phyloP scores from a whole-genome alignment of 139 green algal species.

The Eudorina sp. region DNA sequence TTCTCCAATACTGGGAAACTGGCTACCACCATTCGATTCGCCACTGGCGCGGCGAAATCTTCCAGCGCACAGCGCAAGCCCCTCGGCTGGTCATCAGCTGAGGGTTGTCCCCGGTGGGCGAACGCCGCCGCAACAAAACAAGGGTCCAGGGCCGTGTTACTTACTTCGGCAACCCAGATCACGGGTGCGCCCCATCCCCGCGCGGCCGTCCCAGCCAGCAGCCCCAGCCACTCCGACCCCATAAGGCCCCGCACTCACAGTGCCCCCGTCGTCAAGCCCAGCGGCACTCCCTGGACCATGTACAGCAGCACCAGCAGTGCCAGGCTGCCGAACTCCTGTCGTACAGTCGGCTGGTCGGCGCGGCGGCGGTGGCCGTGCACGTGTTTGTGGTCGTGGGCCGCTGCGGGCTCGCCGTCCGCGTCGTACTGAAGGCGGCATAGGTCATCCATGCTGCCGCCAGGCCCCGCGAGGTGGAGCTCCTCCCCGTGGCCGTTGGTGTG shows the following conservation, averaged over 20 bases:
- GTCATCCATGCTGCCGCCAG: conserved; percentile 7
- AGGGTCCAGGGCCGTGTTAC: not conserved
- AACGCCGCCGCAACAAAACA: not conserved
- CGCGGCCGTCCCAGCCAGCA: too few relatives aligned
- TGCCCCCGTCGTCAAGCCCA: conserved; percentile 88
- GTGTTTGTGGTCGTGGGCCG: not conserved
- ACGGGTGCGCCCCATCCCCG: too few relatives aligned
- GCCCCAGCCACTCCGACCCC: not conserved
- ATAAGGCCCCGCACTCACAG: conserved; percentile 74
- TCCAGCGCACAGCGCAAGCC: too few relatives aligned
- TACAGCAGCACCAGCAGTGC: conserved; percentile 90
- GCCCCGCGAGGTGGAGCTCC: not conserved
- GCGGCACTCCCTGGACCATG: conserved; percentile 89
- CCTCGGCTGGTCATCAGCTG: too few relatives aligned
- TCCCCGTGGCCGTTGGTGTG: not conserved
- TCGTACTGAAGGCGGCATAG: conserved; percentile 8
- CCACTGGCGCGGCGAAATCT: too few relatives aligned
- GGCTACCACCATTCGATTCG: too few relatives aligned
- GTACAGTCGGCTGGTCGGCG: not conserved
- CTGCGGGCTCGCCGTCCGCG: not conserved
- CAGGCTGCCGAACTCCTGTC: conserved; percentile 76
- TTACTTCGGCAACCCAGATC: too few relatives aligned
- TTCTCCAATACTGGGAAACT: too few relatives aligned
- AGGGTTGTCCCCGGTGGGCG: too few relatives aligned
- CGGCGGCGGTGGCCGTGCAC: not conserved